Conservation (phyloP, 1,139 yeast genomes). For the Magnusiomyces paraingens region DNA sequence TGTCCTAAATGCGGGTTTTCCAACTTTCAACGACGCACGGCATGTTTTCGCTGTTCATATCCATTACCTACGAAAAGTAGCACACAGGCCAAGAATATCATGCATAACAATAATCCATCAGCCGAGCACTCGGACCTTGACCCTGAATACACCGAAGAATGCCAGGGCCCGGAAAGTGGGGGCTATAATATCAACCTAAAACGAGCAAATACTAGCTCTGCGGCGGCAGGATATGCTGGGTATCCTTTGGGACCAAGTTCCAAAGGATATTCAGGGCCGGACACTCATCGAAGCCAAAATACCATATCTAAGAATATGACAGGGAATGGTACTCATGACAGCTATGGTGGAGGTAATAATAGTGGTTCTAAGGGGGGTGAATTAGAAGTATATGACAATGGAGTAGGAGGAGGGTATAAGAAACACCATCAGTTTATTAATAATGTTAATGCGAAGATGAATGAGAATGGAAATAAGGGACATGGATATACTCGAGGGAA, state of each 20-base stretch:
- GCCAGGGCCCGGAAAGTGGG: too few relatives aligned
- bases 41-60: constrained; percentile 88
- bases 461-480: neutral
- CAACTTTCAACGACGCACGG: constrained; percentile 89
- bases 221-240: too few relatives aligned
- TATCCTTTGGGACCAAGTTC: too few relatives aligned
- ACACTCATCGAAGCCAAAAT: too few relatives aligned
- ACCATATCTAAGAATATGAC: neutral
- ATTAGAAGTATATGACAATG: neutral
- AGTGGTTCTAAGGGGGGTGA: neutral
- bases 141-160: too few relatives aligned
- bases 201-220: too few relatives aligned
- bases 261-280: too few relatives aligned
- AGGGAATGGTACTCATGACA: neutral
- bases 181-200: too few relatives aligned
- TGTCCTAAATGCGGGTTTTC: constrained; percentile 96
- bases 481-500: neutral
- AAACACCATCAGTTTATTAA: neutral
- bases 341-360: neutral
- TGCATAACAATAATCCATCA: neutral
- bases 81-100: constrained; percentile 35
- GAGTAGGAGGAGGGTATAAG: too few relatives aligned
- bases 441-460: neutral
- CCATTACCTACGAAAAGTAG: constrained; percentile 57
- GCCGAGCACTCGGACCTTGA: neutral